A percentile compares a stretch with the other conserved stretches of the same genome.
phyloP scores from a whole-genome alignment of 108 stramenopile species.

The Conticribra weissflogii region DNA sequence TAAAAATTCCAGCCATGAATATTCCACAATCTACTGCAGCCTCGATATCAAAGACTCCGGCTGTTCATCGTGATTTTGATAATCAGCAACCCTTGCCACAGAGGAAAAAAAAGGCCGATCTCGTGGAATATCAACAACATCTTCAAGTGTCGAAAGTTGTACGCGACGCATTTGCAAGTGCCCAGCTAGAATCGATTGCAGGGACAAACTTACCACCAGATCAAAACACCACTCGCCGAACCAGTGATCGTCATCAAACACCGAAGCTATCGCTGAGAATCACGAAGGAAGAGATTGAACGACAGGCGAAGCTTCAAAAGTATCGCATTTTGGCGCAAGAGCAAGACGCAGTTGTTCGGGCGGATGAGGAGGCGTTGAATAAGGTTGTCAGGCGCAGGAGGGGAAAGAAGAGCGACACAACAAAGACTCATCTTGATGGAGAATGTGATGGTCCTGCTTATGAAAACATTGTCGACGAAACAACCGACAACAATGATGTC shows the following conservation, averaged over 20 bases:
- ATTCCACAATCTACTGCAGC: no score
- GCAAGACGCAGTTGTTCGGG: slow-evolving; percentile 41
- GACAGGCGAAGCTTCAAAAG: not conserved
- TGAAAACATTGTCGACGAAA: no score
- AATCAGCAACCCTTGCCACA: not conserved
- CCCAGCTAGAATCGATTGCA: not conserved
- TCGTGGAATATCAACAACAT: not conserved
- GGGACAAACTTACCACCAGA: not conserved
- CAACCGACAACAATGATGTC: no score
- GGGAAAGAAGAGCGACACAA: slow-evolving; percentile 27
- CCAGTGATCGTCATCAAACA: no score
- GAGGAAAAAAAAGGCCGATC: not conserved
- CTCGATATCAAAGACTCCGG: no score
- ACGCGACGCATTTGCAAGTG: not conserved
- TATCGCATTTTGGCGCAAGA: slow-evolving; percentile 32
- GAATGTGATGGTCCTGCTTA: not conserved
- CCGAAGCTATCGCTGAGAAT: not conserved
- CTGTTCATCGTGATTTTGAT: no score
- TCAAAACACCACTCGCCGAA: not conserved
- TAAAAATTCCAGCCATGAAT: no score
- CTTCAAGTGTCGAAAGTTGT: not conserved
- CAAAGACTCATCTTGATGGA: slow-evolving; percentile 18
- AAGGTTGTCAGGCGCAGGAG: slow-evolving; percentile 18
- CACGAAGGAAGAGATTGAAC: not conserved
- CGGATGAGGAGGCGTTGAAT: slow-evolving; percentile 38